Conservation (phyloP, 768 basidiomycete species). For the Tulasnella sp. region DNA sequence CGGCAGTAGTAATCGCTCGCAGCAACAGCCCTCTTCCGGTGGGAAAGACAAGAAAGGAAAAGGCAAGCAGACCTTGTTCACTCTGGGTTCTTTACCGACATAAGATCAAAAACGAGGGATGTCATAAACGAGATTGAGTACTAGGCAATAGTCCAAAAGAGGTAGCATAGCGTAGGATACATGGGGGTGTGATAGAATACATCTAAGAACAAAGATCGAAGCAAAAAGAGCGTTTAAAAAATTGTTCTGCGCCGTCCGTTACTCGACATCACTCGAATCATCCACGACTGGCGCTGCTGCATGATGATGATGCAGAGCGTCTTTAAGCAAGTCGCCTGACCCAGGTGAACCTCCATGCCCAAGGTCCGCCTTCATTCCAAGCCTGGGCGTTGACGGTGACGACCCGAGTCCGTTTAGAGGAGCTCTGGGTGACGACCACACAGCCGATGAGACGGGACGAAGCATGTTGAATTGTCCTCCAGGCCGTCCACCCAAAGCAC, state of each 20-base stretch:
- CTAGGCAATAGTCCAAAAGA: not conserved
- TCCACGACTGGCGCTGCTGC: not conserved
- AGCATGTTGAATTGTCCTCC: constrained; percentile 1
- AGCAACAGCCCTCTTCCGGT: constrained; percentile 22
- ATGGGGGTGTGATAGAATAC: not conserved
- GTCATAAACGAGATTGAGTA: not conserved
- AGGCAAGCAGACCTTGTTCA: constrained; percentile 82
- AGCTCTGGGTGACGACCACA: not conserved
- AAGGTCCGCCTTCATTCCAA: not conserved
- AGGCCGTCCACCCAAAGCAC: not conserved
- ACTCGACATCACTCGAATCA: constrained; percentile 5
- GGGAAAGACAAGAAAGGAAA: constrained; percentile 70
- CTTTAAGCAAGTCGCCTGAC: not conserved
- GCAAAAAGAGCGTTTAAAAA: not conserved
- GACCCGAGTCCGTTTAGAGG: not conserved
- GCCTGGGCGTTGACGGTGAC: not conserved
- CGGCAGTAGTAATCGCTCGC: not conserved
- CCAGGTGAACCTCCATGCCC: not conserved
- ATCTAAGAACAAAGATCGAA: not conserved
- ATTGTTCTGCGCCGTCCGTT: not conserved
- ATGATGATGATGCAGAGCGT: not conserved
- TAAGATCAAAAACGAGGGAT: not conserved
- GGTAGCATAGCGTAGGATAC: constrained; percentile 1
- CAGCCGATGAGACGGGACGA: not conserved
- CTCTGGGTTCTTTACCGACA: constrained; percentile 40